Evolutionary conservation across 148 eudicot species (phyloP).

Genomic region (Heliosperma pusillum): DNA sequence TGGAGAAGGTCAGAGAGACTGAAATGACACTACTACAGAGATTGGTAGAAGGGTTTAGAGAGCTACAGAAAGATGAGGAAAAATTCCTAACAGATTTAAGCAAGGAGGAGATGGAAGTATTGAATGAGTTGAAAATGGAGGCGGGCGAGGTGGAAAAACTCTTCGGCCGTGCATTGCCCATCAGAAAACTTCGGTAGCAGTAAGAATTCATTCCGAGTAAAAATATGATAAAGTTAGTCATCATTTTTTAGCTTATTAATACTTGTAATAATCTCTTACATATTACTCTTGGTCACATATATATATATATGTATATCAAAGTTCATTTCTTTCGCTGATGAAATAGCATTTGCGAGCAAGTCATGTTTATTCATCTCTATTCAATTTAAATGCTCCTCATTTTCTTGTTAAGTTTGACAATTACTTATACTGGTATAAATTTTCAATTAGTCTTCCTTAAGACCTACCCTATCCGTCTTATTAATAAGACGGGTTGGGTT

Average conservation of each 20-base stretch:
- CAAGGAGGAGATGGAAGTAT: constrained; percentile 81
- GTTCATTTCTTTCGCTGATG: constrained; percentile 24
- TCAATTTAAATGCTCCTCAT: background rate
- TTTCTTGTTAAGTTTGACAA: too few species aligned
- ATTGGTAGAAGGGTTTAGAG: constrained; percentile 69
- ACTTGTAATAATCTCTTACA: background rate
- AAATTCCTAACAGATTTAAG: constrained; percentile 60
- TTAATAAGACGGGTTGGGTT: too few species aligned
- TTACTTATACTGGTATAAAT: too few species aligned
- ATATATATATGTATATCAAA: background rate
- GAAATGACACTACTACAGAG: constrained; percentile 60
- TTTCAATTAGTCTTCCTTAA: too few species aligned
- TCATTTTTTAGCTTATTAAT: background rate
- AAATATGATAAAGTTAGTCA: background rate
- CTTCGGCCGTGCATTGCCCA: constrained; percentile 71
- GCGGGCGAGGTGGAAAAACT: constrained; percentile 84
- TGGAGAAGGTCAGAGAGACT: constrained; percentile 61
- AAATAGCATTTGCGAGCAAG: constrained; percentile 3
- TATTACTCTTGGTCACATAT: constrained; percentile 17
- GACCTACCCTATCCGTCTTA: too few species aligned
- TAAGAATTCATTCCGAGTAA: constrained; percentile 3
- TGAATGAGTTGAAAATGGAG: constrained; percentile 76
- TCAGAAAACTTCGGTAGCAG: constrained; percentile 68
- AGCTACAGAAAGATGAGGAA: constrained; percentile 69
- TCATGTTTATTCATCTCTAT: background rate